phyloP scores from a whole-genome alignment of 1,139 yeast genomes.

The Taphrina betulina region DNA sequence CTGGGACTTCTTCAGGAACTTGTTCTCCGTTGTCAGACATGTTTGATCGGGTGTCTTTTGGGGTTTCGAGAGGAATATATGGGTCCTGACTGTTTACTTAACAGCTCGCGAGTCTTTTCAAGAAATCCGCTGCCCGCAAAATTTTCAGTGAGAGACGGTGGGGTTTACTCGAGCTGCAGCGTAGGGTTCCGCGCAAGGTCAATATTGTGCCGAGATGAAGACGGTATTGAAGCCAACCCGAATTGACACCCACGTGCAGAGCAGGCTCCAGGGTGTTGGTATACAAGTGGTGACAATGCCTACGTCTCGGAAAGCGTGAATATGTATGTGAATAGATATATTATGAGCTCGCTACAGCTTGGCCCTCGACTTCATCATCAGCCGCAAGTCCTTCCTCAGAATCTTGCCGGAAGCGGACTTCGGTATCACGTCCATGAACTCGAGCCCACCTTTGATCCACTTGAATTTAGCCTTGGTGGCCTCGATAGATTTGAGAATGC shows the following conservation, averaged over 20 bases:
- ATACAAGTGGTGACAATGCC: too few relatives aligned
- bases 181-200: too few relatives aligned
- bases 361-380: constrained; percentile 13
- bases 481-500: constrained; percentile 44
- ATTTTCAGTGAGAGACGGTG: too few relatives aligned
- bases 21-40: constrained; percentile 34
- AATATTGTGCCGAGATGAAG: too few relatives aligned
- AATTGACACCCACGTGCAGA: too few relatives aligned
- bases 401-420: constrained; percentile 48
- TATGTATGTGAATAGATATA: too few relatives aligned
- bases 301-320: too few relatives aligned
- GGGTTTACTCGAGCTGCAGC: too few relatives aligned
- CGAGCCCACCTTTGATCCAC: constrained; percentile 48
- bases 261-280: too few relatives aligned
- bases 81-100: constrained; percentile 24
- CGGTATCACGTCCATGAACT: constrained; percentile 45
- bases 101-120: constrained; percentile 15
- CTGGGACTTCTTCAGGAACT: constrained; percentile 46
- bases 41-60: background rate
- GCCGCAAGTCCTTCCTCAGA: constrained; percentile 39
- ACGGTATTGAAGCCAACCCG: too few relatives aligned
- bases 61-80: background rate
- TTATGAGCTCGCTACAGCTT: constrained; percentile 22
- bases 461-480: constrained; percentile 46
- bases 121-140: too few relatives aligned